A percentile compares a stretch with the other conserved stretches of the same genome.
Conservation (phyloP, 306 rosid genomes). For the Benincasa hispida region DNA sequence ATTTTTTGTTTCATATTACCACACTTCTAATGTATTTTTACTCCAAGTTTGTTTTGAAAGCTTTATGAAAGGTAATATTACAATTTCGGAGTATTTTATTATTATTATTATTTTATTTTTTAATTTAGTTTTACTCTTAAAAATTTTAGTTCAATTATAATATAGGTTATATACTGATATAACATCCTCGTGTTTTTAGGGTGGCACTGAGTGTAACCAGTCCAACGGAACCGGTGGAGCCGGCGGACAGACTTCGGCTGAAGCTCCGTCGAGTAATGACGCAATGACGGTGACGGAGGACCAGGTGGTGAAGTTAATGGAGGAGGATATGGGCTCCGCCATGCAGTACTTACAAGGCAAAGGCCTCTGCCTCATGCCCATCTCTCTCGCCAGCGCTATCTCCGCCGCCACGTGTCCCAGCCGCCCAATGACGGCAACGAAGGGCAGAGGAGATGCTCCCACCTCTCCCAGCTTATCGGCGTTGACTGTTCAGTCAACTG, state of each 20-base stretch:
- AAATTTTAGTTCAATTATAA: too few relatives aligned
- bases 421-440: conserved; percentile 29
- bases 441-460: conserved; percentile 42
- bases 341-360: conserved; percentile 96
- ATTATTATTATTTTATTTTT: too few relatives aligned
- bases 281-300: conserved; percentile 63
- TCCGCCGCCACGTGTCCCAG: conserved; percentile 79
- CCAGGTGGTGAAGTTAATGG: conserved; percentile 86
- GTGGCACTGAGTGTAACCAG: conserved; percentile 53
- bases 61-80: too few relatives aligned
- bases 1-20: too few relatives aligned
- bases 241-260: conserved; percentile 10
- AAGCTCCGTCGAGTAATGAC: conserved; percentile 43
- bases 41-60: too few relatives aligned
- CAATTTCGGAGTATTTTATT: too few relatives aligned
- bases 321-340: conserved; percentile 97
- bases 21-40: too few relatives aligned
- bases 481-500: conserved; percentile 54
- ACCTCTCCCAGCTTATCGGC: conserved; percentile 75
- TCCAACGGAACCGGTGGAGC: conserved; percentile 23
- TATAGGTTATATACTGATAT: too few relatives aligned
- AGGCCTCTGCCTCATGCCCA: conserved; percentile 98
- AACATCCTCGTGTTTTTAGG: conserved; percentile 22
- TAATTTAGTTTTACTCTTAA: too few relatives aligned
- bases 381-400: conserved; percentile 82